Conservation (phyloP, 768 basidiomycete species). For the Hygrophoropsis aurantiaca region DNA sequence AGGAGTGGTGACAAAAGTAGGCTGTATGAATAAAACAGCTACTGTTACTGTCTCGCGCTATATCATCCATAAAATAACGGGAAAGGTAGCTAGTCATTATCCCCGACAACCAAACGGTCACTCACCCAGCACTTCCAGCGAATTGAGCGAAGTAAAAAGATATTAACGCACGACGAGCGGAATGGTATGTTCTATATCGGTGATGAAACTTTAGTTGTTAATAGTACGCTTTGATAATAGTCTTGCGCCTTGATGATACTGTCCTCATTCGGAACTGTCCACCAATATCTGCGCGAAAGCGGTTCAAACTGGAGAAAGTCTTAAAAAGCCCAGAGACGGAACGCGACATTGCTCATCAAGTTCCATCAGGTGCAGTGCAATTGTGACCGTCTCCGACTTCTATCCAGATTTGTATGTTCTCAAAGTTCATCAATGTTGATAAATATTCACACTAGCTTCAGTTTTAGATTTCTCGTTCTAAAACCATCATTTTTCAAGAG, state of each 20-base stretch:
- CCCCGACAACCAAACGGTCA: background rate
- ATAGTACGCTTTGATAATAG: constrained; percentile 33
- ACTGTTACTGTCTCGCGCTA: constrained; percentile 80
- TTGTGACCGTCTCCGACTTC: too few relatives aligned
- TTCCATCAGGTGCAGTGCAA: too few relatives aligned
- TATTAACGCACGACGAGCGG: constrained; percentile 69
- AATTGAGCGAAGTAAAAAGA: constrained; percentile 76
- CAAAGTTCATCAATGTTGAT: too few relatives aligned
- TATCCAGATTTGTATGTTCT: too few relatives aligned
- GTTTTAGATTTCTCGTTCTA: too few relatives aligned
- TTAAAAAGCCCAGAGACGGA: constrained; percentile 68
- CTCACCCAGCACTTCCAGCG: constrained; percentile 41
- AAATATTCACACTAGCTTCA: too few relatives aligned
- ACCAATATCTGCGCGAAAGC: constrained; percentile 75
- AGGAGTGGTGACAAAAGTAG: constrained; percentile 77
- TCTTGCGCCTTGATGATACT: constrained; percentile 63
- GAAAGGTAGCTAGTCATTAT: constrained; percentile 55
- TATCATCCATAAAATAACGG: constrained; percentile 69
- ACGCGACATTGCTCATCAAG: constrained; percentile 38
- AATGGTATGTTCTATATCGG: constrained; percentile 51
- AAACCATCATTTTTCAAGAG: too few relatives aligned
- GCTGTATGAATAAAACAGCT: constrained; percentile 81
- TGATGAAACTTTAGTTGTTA: constrained; percentile 5
- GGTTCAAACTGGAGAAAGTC: constrained; percentile 69
- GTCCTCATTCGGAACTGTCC: constrained; percentile 82